These are phyloP conservation scores for Linderina pennispora DNA, from an alignment of 192 early-diverging fungal genomes.

Conservation along the genomic window DNA sequence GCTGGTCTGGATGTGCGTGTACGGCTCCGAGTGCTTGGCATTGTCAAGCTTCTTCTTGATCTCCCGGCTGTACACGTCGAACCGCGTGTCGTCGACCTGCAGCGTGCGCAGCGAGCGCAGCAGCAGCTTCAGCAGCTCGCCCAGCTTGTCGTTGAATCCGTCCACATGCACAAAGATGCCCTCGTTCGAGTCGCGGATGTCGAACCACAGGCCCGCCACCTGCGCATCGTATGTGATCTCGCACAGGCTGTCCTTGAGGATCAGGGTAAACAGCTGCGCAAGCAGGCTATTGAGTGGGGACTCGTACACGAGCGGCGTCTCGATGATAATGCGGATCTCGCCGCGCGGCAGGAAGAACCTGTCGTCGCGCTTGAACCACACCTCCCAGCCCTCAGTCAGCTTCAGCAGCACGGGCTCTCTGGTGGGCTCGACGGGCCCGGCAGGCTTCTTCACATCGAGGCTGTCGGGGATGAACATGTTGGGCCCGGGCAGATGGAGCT, in stretches of 20 bases:
- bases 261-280: conserved; percentile 63
- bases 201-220: conserved; percentile 78
- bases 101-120: conserved; percentile 60
- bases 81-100: conserved; percentile 61
- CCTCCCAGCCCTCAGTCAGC: conserved; percentile 36
- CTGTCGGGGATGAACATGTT: conserved; percentile 86
- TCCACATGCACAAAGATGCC: conserved; percentile 64
- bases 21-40: conserved; percentile 69
- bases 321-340: conserved; percentile 63
- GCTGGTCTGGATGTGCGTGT: conserved; percentile 74
- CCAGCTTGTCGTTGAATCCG: conserved; percentile 89
- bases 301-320: conserved; percentile 71
- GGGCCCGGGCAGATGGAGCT: conserved; percentile 64
- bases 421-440: conserved; percentile 3
- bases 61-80: conserved; percentile 77
- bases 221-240: conserved; percentile 89
- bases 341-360: conserved; percentile 88
- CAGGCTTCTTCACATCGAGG: conserved; percentile 57
- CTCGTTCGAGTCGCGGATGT: conserved; percentile 62
- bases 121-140: conserved; percentile 62
- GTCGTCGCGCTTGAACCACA: conserved; percentile 97
- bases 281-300: conserved; percentile 68
- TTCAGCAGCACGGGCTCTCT: conserved; percentile 25
- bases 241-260: conserved; percentile 78
- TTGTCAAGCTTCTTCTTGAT: conserved; percentile 69